Base-by-base conservation (phyloP, 2,329 filamentous ascomycete species). In the Reticulascus tulasneorum region DNA sequence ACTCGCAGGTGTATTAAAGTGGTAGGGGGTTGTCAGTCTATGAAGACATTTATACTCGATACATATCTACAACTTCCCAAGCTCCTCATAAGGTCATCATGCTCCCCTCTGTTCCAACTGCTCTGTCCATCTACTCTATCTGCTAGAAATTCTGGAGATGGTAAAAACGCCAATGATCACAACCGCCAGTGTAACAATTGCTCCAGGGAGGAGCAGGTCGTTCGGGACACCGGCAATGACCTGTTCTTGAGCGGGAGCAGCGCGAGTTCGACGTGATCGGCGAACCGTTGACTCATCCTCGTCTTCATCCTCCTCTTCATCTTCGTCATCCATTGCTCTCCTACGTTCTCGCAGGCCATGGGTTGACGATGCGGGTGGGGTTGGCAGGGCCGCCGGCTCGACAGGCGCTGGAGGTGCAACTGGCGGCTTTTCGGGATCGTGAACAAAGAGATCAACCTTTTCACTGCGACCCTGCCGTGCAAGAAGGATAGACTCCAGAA, bases 361-460 rank as follows among this genome's bases (percentile, higher is more conserved):
- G 3, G 62, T 62, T 6, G 69, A 68, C 17, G 71, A 75, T 8
- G 63, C 56, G 17, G 70, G 66, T 12, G 73, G 75, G 1, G 71
- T 74, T 23, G 61, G 53, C 9, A 66, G 47, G 3, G 56, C 49
- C 1, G 54, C 42, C 2, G 64, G 53, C 17, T 71, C 63, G 4
- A 66, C 61, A 17, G 70, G 73, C 9, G 81, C 61, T 0, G 78
- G 75, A 2, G 75, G 68, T 9, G 79, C 69, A n/a, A 89, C 74
- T 1, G 90, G 86, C n/a, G 91, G 81, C 64, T 93, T 84, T 45
- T 89, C 80, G 1, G 91, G 90, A 52, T 98, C 86, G 58, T 98
- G 93, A 10, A 97, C 90, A 52, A 95, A 97, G 12, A 98, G 75
- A 53, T 98, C 93, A 15, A 98, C 93, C 73, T 98, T 98, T 50